phyloP scores from a whole-genome alignment of 2,329 filamentous ascomycete species.

The Fonsecaea pedrosoi region DNA sequence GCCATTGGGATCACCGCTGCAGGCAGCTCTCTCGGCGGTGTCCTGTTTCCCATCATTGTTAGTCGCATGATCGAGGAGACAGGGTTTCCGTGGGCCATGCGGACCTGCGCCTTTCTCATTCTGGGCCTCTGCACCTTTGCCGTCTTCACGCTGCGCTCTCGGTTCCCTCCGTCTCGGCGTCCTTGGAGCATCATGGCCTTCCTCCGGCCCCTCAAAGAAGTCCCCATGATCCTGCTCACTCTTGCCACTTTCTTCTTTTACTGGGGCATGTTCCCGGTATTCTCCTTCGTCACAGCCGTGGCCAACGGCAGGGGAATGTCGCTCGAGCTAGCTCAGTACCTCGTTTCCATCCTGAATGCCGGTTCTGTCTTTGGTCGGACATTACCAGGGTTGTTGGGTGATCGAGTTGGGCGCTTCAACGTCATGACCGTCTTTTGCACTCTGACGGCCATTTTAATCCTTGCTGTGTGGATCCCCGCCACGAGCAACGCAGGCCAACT shows the following conservation, averaged over 20 bases:
- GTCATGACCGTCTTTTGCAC: conserved; percentile 59
- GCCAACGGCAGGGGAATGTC: conserved; percentile 39
- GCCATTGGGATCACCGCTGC: conserved; percentile 62
- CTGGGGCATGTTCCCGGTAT: conserved; percentile 44
- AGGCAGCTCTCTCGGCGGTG: conserved; percentile 63
- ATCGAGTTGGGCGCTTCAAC: conserved; percentile 63
- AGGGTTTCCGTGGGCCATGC: conserved; percentile 65
- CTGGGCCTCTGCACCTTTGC: conserved; percentile 64
- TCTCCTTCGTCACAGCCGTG: conserved; percentile 39
- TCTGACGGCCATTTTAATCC: conserved; percentile 55
- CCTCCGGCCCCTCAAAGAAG: conserved; percentile 41
- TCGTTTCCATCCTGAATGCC: conserved; percentile 43
- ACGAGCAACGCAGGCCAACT: conserved; percentile 64
- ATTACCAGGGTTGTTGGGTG: conserved; percentile 61
- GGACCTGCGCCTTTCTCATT: conserved; percentile 65
- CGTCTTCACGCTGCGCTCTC: conserved; percentile 59
- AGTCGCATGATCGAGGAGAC: conserved; percentile 59
- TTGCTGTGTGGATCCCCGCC: conserved; percentile 64
- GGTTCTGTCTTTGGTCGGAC: conserved; percentile 61
- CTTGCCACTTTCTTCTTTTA: conserved; percentile 41
- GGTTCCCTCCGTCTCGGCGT: conserved; percentile 51
- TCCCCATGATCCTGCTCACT: conserved; percentile 39
- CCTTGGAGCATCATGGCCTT: conserved; percentile 45
- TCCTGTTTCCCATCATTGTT: conserved; percentile 69
- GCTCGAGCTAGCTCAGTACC: conserved; percentile 39